A percentile compares a stretch with the other conserved stretches of the same genome.
phyloP scores from a whole-genome alignment of 2,329 filamentous ascomycete genomes.

The Chrysoporthe deuterocubensis region DNA sequence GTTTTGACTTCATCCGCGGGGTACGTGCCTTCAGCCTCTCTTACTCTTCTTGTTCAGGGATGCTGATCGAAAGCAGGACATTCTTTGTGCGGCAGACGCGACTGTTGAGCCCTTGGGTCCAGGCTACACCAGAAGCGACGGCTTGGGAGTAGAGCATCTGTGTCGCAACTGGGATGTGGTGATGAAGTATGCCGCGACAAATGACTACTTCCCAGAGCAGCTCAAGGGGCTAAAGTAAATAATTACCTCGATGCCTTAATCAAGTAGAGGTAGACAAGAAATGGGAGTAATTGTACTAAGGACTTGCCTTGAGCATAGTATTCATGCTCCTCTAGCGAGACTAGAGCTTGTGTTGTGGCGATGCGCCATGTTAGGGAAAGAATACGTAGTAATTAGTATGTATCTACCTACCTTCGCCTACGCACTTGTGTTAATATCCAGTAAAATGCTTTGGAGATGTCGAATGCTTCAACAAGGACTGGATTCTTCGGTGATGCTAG shows the following conservation, averaged over 20 bases:
- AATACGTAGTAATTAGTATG: background rate
- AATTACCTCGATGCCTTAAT: background rate
- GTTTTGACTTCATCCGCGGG: slow-evolving; percentile 22
- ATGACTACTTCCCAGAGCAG: background rate
- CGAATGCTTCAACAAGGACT: background rate
- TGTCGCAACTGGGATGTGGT: slow-evolving; percentile 1
- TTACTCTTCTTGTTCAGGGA: background rate
- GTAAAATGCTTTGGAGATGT: background rate
- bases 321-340: background rate
- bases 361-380: background rate
- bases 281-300: background rate
- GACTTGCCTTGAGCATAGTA: background rate
- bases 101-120: slow-evolving; percentile 17
- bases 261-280: background rate
- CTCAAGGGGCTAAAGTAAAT: background rate
- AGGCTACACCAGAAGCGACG: slow-evolving; percentile 1
- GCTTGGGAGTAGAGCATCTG: background rate
- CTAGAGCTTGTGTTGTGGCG: background rate
- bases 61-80: slow-evolving; percentile 13
- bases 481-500: background rate
- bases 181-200: slow-evolving; percentile 8
- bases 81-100: slow-evolving; percentile 25
- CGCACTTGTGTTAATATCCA: background rate
- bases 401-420: background rate
- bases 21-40: background rate